Evolutionary conservation across 1,139 yeast genomes (phyloP), one percentile per base, ranked within the genome.

Genomic region (Groenewaldozyma auringiensis): DNA sequence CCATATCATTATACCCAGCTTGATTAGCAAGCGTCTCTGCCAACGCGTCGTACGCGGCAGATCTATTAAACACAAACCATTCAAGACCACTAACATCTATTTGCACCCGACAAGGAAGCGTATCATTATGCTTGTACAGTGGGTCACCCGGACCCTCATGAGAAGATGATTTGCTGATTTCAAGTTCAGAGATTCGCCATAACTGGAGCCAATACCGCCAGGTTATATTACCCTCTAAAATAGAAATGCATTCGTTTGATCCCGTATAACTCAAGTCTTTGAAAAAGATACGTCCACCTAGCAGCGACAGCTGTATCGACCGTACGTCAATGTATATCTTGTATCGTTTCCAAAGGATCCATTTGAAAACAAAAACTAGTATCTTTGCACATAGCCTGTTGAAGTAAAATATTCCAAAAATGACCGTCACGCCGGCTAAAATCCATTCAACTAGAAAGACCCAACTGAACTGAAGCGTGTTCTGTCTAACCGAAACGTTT

Each of bases 131-230:
- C 35, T 58, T 63, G 43, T 55, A 59, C 11, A 33, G 25, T 38
- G n/a, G 43, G 38, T 44, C 39, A 25, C 43, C 14, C 21, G 37
- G 21, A 34, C 27, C 48, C 36, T 32, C 44, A 29, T 46, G 45
- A 33, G 40, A 32, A 36, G 9, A 39, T 16, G 34, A 42, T 37
- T 38, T 45, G 21, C 18, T 37, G 17, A 40, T 46, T 35, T 35
- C 20, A 14, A 55, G 43, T 35, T 49, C 50, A 21, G 57, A 48
- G n/a, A 36, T 64, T 66, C 45, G 60, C 58, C 25, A 60, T 56
- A 43, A 63, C 64, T 14, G 68, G 45, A 85, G 68, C 97, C 97
- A 92, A 62, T 87, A 92, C 50, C 94, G 64, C 97, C 97, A 92
- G 0, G 95, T 85, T 29, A 92, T 61, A 53, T 79, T 77, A 2